Conservation (phyloP, 2,329 filamentous ascomycete genomes). For the Penicillium sp. region DNA sequence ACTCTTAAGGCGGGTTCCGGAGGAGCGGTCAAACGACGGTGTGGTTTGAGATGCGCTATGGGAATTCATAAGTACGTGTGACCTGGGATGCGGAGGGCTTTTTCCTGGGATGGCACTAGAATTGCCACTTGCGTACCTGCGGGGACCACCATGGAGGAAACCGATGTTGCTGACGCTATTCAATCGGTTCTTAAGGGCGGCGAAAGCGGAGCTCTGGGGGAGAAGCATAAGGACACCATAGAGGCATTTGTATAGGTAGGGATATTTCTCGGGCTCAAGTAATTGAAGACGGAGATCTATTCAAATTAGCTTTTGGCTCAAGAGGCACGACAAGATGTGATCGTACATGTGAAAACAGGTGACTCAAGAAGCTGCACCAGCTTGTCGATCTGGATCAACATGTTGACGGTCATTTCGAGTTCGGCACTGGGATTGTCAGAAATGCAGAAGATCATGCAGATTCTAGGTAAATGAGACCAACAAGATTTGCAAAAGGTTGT, state of each 20-base stretch:
- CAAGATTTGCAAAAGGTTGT: constrained; percentile 94
- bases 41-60: constrained; percentile 14
- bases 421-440: constrained; percentile 62
- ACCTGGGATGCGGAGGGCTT: constrained; percentile 3
- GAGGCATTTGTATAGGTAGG: constrained; percentile 93
- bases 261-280: constrained; percentile 89
- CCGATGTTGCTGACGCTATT: constrained; percentile 97
- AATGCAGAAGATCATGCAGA: constrained; percentile 1
- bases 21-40: constrained; percentile 60
- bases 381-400: constrained; percentile 98
- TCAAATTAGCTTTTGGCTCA: neutral
- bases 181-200: constrained; percentile 88
- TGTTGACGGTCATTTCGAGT: constrained; percentile 97
- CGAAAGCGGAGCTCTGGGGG: constrained; percentile 96
- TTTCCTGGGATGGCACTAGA: neutral
- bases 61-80: constrained; percentile 6
- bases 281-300: constrained; percentile 87
- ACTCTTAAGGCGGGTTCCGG: constrained; percentile 66
- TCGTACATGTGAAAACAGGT: constrained; percentile 89
- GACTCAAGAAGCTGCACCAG: constrained; percentile 94
- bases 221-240: constrained; percentile 96
- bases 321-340: neutral
- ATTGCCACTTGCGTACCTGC: constrained; percentile 55
- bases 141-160: constrained; percentile 75
- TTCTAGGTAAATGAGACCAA: constrained; percentile 39